A percentile compares a stretch with the other conserved stretches of the same genome.
phyloP scores from a whole-genome alignment of 352 stramenopile species.

The Phytopythium helicoides region DNA sequence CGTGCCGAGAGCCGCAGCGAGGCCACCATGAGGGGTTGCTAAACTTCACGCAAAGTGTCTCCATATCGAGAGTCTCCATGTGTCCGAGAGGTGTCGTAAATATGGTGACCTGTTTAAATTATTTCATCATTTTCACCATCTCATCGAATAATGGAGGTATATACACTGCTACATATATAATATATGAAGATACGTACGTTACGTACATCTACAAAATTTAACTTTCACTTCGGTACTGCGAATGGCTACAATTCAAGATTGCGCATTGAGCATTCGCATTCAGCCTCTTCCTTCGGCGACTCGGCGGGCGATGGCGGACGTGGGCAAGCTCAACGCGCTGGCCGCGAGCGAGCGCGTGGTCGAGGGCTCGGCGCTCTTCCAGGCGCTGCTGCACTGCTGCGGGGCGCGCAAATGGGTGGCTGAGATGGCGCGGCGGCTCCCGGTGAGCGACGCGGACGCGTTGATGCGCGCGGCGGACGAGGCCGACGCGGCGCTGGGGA shows the following conservation, averaged over 20 bases:
- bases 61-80: no score
- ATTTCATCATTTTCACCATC: neutral
- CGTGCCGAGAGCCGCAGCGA: no score
- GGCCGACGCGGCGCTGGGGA: constrained; percentile 34
- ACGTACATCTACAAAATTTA: no score
- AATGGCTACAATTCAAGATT: no score
- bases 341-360: constrained; percentile 18
- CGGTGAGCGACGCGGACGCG: constrained; percentile 32
- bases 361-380: constrained; percentile 22
- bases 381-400: constrained; percentile 61
- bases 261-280: constrained; percentile 1
- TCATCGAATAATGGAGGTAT: neutral
- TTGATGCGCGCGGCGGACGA: constrained; percentile 41
- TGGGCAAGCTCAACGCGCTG: constrained; percentile 40
- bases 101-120: no score
- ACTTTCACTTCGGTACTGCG: no score
- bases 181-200: no score
- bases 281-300: neutral
- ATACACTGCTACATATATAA: constrained; percentile 4
- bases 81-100: no score
- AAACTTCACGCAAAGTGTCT: no score
- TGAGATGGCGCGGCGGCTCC: constrained; percentile 36
- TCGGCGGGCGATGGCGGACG: constrained; percentile 14
- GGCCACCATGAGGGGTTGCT: no score
- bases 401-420: constrained; percentile 50